Evolutionary conservation across 2,329 filamentous ascomycete genomes (phyloP).

Genomic region (Lachnellula cervina): DNA sequence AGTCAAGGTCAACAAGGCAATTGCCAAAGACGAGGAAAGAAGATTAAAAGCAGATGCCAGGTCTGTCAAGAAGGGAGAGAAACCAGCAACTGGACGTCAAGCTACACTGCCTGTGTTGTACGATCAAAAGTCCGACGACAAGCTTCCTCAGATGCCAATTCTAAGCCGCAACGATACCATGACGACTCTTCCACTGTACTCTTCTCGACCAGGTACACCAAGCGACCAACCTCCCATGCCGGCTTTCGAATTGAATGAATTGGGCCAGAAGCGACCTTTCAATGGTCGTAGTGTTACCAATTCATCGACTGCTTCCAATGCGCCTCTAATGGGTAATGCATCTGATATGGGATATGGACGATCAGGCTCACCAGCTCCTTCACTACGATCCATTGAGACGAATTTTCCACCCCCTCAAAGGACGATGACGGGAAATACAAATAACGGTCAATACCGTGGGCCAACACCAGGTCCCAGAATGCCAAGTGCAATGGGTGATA

Average conservation of each 20-base stretch:
- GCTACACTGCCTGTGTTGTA: slow-evolving; percentile 65
- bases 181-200: slow-evolving; percentile 57
- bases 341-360: slow-evolving; percentile 52
- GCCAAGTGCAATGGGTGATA: slow-evolving; percentile 27
- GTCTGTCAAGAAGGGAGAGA: slow-evolving; percentile 52
- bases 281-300: slow-evolving; percentile 48
- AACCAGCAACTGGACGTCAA: slow-evolving; percentile 45
- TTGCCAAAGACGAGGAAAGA: slow-evolving; percentile 70
- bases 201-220: slow-evolving; percentile 53
- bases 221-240: slow-evolving; percentile 37
- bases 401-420: slow-evolving; percentile 23
- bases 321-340: slow-evolving; percentile 56
- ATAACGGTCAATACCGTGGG: slow-evolving; percentile 23
- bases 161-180: slow-evolving; percentile 56
- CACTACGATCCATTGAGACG: slow-evolving; percentile 23
- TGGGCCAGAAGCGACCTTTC: slow-evolving; percentile 47
- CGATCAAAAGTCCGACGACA: slow-evolving; percentile 46
- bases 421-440: slow-evolving; percentile 24
- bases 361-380: slow-evolving; percentile 25
- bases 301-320: slow-evolving; percentile 54
- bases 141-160: slow-evolving; percentile 53
- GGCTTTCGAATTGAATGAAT: slow-evolving; percentile 45
- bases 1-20: slow-evolving; percentile 80
- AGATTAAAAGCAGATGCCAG: slow-evolving; percentile 44
- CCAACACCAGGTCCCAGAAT: slow-evolving; percentile 18